These are phyloP conservation scores for Sphagnum magellanicum DNA, from an alignment of 228 moss, liverwort and hornwort species.

Conservation along the genomic window DNA sequence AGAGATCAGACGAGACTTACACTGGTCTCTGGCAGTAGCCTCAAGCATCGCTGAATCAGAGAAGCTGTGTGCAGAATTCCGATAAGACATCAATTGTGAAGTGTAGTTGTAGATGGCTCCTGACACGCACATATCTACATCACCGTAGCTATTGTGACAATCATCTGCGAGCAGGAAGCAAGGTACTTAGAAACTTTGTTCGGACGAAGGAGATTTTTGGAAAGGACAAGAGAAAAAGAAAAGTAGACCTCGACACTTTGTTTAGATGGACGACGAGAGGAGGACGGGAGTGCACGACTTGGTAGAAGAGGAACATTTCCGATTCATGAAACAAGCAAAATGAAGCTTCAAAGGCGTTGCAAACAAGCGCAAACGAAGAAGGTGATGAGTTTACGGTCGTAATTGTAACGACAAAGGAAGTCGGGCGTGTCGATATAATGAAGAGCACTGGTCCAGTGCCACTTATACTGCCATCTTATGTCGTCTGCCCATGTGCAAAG, in stretches of 20 bases:
- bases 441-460: constrained; percentile 70
- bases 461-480: constrained; percentile 44
- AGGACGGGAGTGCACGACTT: background rate
- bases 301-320: background rate
- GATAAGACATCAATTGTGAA: constrained; percentile 22
- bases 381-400: constrained; percentile 28
- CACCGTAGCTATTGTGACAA: constrained; percentile 62
- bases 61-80: no score
- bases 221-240: background rate
- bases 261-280: background rate
- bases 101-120: constrained; percentile 93
- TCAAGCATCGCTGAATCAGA: no score
- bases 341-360: background rate
- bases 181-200: background rate
- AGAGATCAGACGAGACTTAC: no score
- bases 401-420: constrained; percentile 58
- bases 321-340: background rate
- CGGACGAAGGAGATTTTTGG: background rate
- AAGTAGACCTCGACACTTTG: background rate
- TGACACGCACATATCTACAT: constrained; percentile 52
- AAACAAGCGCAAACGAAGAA: background rate
- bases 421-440: constrained; percentile 78
- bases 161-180: constrained; percentile 41
- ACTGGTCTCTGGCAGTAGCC: no score
- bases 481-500: constrained; percentile 84